Base-by-base conservation (phyloP, 225 moss, liverwort and hornwort genomes). In the Neckera pumila region DNA sequence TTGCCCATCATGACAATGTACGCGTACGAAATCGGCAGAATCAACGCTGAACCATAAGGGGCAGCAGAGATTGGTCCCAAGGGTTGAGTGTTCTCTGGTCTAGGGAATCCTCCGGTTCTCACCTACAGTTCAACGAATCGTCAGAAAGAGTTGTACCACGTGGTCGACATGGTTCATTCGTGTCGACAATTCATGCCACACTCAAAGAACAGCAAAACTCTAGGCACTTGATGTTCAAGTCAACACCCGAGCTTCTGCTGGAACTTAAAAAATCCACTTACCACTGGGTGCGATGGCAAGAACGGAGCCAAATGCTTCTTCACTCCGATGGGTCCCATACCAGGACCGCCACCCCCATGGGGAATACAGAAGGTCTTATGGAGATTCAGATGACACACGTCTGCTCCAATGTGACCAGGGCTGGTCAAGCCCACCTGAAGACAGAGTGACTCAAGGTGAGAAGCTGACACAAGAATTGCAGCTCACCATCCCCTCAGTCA, bases 291-390 rank as follows among this genome's bases (percentile, higher is more conserved):
- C 43, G 98, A 99, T 66, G 98, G 98, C 91, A 99, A 69, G 90
- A 92, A 97, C 45, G 98, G 97, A 87, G 98, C 97, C 91, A 99
- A 91, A 92, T 99, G 98, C 92, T 95, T 96, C 95, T 99, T 99
- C 79, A 99, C 98, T 71, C 98, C 98, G 73, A 99, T 99, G 54
- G 98, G 98, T 72, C 98, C 98, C 98, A 99, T 99, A 40, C 98
- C 98, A 82, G 98, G 98, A 77, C 98, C 98, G 54, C 98, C 98
- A 61, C 98, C 98, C 85, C 98, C 98, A 77, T 99, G 98, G 60
- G 98, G 98, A 89, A 99, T 99, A 65, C 98, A 99, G 86, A 99
- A 99, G 31, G 98, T 99, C 92, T 99, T 99, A 83, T 99, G 98
- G 85, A 99, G 90, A 85, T 99, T 99, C 90, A 99, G 86, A 89